Evolutionary conservation across 2,329 filamentous ascomycete species (phyloP), one percentile per base, ranked within the genome.

Genomic region (Fonsecaea pedrosoi): DNA sequence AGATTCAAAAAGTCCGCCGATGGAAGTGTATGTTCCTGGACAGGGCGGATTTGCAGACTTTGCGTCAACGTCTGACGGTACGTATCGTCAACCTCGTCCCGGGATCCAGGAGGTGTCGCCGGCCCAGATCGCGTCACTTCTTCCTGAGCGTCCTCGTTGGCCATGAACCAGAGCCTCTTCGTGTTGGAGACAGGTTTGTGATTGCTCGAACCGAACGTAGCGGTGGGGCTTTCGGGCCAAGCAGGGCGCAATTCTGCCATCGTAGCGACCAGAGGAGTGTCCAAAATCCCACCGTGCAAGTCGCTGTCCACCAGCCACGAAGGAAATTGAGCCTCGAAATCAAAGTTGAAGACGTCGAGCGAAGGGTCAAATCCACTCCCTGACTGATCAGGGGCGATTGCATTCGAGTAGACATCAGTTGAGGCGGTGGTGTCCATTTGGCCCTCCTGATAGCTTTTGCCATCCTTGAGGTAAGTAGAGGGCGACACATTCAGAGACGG

Each of bases 1-100:
- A 70, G 64, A 57, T 71, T 71, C 45, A 71, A 56, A 57, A 71
- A 71, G 50, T 70, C 70, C 3, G 68, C 62, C 12, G 70, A 71
- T 8, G 70, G 70, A 12, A 71, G 64, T 3, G 59, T 61, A 25
- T 66, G 65, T 30, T 71, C 70, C n/a, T 66, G 64, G 12, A 64
- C 18, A 4, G 66, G 50, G 13, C 65, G 68, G 37, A 71, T 70
- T 34, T 69, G 66, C 12, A 71, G 62, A 37, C 68, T 67, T 58
- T 68, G 70, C 62, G 70, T 67, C 8, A 71, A 53, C 0, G 68
- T 66, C 40, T 70, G 70, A 3, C 70, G 70, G 25, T 70, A 71
- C 5, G 64, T 61, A 30, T 71, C 70, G 50, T 71, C 70, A 6
- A 71, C 68, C 56, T 70, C 70, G 25, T 64, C 68, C 38, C 68